phyloP scores from a whole-genome alignment of 768 basidiomycete species.

The Lactarius deliciosus region DNA sequence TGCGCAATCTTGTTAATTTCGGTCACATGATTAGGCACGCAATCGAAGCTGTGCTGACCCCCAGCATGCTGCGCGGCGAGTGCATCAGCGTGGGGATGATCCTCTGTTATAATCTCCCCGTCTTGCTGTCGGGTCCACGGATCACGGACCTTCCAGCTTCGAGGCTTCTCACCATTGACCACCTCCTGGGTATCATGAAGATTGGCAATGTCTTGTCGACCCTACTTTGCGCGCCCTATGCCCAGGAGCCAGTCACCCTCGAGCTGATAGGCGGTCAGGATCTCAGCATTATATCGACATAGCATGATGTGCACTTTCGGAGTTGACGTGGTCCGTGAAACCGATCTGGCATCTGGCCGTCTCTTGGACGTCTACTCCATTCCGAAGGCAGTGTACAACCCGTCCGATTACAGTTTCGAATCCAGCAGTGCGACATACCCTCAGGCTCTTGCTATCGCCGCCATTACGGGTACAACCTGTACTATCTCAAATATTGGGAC shows the following conservation, averaged over 20 bases:
- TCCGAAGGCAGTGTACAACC: constrained; percentile 82
- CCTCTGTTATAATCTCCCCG: constrained; percentile 89
- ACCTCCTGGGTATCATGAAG: constrained; percentile 81
- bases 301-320: constrained; percentile 98
- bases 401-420: constrained; percentile 83
- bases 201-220: constrained; percentile 98
- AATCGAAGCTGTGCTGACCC: constrained; percentile 94
- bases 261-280: constrained; percentile 93
- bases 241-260: constrained; percentile 74
- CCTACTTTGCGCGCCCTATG: constrained; percentile 95
- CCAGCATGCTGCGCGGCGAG: constrained; percentile 92
- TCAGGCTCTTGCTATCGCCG: constrained; percentile 76
- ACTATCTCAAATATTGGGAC: constrained; percentile 92
- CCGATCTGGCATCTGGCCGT: constrained; percentile 57
- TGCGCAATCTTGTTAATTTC: constrained; percentile 98
- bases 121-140: constrained; percentile 74
- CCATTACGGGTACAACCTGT: constrained; percentile 95
- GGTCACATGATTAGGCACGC: constrained; percentile 99
- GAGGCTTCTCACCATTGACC: constrained; percentile 70
- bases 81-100: constrained; percentile 96
- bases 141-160: constrained; percentile 72
- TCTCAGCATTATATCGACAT: constrained; percentile 98
- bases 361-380: constrained; percentile 82
- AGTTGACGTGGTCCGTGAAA: constrained; percentile 65
- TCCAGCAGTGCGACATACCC: constrained; percentile 95